Conservation (phyloP, 257 asterid species). For the Nicotiana undulata region DNA sequence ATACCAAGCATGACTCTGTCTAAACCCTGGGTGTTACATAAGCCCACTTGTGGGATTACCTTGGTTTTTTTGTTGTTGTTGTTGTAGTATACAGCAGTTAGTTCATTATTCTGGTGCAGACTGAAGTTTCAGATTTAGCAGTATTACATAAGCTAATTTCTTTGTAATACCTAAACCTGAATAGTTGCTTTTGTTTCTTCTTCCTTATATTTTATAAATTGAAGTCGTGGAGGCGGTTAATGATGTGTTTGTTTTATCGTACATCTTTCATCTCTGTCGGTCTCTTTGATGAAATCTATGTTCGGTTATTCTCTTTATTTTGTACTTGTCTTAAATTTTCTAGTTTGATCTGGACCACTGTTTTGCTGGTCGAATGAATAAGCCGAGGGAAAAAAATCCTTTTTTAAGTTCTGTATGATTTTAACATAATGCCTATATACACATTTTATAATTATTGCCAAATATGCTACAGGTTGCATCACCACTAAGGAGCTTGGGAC, state of each 20-base stretch:
- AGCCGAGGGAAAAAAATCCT: not conserved
- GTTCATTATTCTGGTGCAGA: not conserved
- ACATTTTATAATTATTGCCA: not conserved
- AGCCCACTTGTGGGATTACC: no score
- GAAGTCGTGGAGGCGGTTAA: not conserved
- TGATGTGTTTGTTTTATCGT: not conserved
- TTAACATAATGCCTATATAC: not conserved
- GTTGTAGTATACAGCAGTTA: not conserved
- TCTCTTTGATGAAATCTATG: not conserved
- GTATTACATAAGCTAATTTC: not conserved
- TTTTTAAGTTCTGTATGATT: not conserved
- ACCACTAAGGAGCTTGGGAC: conserved; percentile 7
- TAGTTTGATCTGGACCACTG: not conserved
- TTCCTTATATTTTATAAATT: not conserved
- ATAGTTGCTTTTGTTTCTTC: not conserved
- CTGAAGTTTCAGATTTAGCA: not conserved
- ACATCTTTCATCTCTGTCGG: not conserved
- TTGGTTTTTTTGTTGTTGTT: no score
- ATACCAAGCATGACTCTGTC: no score
- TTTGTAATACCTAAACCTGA: not conserved
- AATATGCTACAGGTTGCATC: not conserved
- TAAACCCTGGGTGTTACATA: no score
- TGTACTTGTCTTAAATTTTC: not conserved
- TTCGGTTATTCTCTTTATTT: not conserved
- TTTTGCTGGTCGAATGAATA: not conserved